Conservation (phyloP, 2,329 filamentous ascomycete species). For the Zasmidium angulare region DNA sequence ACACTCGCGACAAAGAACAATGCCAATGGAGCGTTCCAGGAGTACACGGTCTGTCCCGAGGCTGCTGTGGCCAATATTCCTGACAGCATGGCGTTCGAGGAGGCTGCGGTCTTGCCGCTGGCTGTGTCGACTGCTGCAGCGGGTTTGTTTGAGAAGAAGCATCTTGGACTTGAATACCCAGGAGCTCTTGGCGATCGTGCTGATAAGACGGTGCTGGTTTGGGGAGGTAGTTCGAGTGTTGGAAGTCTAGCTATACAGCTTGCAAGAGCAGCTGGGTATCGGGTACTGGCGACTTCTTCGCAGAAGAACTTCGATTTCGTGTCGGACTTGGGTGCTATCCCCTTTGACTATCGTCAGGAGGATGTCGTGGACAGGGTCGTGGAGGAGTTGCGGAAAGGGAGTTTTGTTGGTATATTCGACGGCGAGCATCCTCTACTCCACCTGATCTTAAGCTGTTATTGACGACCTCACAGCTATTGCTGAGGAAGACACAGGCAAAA, state of each 20-base stretch:
- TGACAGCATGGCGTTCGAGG: constrained; percentile 20
- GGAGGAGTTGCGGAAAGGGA: constrained; percentile 19
- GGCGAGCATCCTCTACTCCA: too few relatives aligned
- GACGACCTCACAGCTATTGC: too few relatives aligned
- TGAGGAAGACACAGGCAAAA: too few relatives aligned
- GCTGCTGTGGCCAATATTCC: constrained; percentile 18
- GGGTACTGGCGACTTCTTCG: constrained; percentile 47
- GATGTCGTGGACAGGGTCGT: neutral
- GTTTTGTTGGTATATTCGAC: constrained; percentile 31
- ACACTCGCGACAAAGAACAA: neutral
- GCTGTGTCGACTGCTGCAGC: constrained; percentile 23
- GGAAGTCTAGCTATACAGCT: constrained; percentile 51
- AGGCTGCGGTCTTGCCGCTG: constrained; percentile 22
- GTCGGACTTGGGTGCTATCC: constrained; percentile 45
- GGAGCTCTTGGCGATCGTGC: constrained; percentile 10
- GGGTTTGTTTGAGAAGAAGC: constrained; percentile 18
- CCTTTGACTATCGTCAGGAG: constrained; percentile 46
- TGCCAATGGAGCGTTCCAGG: constrained; percentile 23
- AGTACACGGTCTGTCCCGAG: constrained; percentile 17
- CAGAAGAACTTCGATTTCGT: constrained; percentile 46
- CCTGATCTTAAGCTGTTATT: too few relatives aligned
- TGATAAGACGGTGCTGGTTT: constrained; percentile 45
- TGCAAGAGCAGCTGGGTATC: constrained; percentile 43
- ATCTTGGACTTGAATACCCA: constrained; percentile 12
- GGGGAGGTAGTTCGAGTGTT: constrained; percentile 52